Percentiles rank a stretch among this genome's conserved stretches.
phyloP scores from a whole-genome alignment of 495 filamentous ascomycete genomes.

The Terfezia claveryi region DNA sequence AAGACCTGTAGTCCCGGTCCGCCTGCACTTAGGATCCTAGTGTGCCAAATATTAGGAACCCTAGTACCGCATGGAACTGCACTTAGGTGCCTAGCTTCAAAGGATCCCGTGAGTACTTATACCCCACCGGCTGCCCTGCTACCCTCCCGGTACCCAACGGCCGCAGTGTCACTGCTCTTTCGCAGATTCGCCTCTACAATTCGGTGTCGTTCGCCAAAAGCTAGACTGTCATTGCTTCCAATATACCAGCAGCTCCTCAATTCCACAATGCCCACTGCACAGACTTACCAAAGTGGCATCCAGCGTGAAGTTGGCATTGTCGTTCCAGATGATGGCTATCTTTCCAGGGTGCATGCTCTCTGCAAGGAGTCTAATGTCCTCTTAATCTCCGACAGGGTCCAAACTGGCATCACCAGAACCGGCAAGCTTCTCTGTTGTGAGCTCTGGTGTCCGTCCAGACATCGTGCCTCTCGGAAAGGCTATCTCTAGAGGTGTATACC shows the following conservation, averaged over 20 bases:
- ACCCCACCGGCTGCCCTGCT: too few species aligned
- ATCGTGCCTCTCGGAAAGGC: constrained; percentile 89
- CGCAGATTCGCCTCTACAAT: too few species aligned
- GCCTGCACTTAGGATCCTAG: too few species aligned
- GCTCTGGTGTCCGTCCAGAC: constrained; percentile 84
- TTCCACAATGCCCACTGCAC: too few species aligned
- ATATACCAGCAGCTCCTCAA: too few species aligned
- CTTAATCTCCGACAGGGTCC: constrained; percentile 94
- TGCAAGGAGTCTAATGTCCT: constrained; percentile 90
- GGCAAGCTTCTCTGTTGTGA: constrained; percentile 82
- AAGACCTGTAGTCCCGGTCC: too few species aligned
- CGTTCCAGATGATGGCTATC: constrained; percentile 78
- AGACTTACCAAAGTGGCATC: constrained; percentile 37
- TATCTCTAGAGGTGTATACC: constrained; percentile 96
- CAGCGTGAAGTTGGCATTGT: constrained; percentile 96
- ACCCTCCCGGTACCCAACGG: too few species aligned
- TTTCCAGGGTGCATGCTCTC: constrained; percentile 54
- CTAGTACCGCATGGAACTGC: not conserved
- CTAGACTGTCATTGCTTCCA: too few species aligned
- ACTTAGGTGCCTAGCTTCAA: not conserved
- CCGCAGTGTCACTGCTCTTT: too few species aligned
- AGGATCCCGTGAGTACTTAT: too few species aligned
- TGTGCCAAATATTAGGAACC: too few species aligned
- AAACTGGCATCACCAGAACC: constrained; percentile 88
- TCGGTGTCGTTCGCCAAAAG: too few species aligned